These are phyloP conservation scores for Pichia sorboxylosa DNA, from an alignment of 1,139 yeast genomes.

Conservation along the genomic window DNA sequence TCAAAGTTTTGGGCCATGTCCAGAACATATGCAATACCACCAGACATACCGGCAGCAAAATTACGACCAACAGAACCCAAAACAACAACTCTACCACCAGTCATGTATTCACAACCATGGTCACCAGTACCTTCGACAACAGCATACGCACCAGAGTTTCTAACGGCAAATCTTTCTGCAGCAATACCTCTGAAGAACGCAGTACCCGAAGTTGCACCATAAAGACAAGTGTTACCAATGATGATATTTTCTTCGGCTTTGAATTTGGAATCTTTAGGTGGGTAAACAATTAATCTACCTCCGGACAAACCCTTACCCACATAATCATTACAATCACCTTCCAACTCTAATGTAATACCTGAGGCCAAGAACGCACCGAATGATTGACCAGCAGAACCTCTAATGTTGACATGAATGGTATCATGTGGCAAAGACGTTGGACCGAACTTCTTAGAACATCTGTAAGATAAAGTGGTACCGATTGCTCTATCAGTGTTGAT, in stretches of 20 bases:
- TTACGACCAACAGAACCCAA: conserved; percentile 87
- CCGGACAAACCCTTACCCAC: conserved; percentile 97
- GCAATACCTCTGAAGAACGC: conserved; percentile 96
- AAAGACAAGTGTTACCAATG: conserved; percentile 94
- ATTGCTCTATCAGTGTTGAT: conserved; percentile 93
- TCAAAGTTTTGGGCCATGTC: conserved; percentile 90
- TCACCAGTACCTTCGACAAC: conserved; percentile 97
- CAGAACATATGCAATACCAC: conserved; percentile 95
- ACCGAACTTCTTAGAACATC: conserved; percentile 88
- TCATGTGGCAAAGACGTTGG: conserved; percentile 91
- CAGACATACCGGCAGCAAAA: conserved; percentile 99
- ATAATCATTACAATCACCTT: conserved; percentile 96
- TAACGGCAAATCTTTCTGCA: conserved; percentile 95
- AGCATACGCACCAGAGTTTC: conserved; percentile 96
- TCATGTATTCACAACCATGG: conserved; percentile 98
- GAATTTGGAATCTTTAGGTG: conserved; percentile 73
- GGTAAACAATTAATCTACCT: conserved; percentile 85
- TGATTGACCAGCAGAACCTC: conserved; percentile 96
- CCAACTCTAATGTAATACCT: conserved; percentile 88
- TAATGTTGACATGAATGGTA: conserved; percentile 82
- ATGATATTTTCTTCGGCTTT: conserved; percentile 94
- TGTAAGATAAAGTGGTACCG: conserved; percentile 88
- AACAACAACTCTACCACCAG: conserved; percentile 95
- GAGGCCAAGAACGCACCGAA: conserved; percentile 96
- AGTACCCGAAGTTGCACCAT: conserved; percentile 93